Percentiles rank a stretch among this genome's conserved stretches.
Conservation (phyloP, 345 rosid genomes). For the Salix dunnii region DNA sequence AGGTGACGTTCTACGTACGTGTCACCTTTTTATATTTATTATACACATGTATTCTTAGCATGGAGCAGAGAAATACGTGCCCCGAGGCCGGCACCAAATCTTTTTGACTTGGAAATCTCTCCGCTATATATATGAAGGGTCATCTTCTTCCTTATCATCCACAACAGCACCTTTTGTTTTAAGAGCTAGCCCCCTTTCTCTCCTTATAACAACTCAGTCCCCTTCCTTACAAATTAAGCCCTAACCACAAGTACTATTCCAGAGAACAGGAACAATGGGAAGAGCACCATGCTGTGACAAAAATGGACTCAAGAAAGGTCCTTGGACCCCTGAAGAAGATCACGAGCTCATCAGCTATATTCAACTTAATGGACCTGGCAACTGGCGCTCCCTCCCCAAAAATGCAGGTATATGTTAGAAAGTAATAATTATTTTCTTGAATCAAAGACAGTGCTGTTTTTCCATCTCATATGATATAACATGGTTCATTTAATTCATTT, state of each 20-base stretch:
- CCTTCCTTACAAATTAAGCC: not conserved
- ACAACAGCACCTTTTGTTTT: not conserved
- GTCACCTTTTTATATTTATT: not conserved
- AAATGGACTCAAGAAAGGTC: constrained; percentile 34
- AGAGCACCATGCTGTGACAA: constrained; percentile 39
- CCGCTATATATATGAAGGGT: constrained; percentile 2
- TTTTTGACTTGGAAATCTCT: constrained; percentile 16
- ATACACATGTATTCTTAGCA: not conserved
- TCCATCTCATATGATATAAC: not conserved
- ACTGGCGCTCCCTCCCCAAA: constrained; percentile 33
- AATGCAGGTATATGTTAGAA: constrained; percentile 23
- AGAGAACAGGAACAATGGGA: constrained; percentile 17
- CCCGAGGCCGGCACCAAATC: constrained; percentile 31
- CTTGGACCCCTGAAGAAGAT: constrained; percentile 35
- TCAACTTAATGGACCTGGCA: constrained; percentile 28
- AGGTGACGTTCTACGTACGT: not conserved
- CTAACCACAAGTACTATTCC: not conserved
- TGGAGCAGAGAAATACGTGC: not conserved
- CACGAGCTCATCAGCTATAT: constrained; percentile 23
- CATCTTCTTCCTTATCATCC: not conserved
- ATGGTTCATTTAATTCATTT: not conserved
- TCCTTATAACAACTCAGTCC: not conserved
- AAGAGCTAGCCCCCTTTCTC: not conserved
- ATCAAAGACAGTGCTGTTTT: not conserved
- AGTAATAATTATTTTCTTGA: too few relatives aligned